Conservation (phyloP, 1,284 basidiomycete genomes). For the Vanrija sp. region DNA sequence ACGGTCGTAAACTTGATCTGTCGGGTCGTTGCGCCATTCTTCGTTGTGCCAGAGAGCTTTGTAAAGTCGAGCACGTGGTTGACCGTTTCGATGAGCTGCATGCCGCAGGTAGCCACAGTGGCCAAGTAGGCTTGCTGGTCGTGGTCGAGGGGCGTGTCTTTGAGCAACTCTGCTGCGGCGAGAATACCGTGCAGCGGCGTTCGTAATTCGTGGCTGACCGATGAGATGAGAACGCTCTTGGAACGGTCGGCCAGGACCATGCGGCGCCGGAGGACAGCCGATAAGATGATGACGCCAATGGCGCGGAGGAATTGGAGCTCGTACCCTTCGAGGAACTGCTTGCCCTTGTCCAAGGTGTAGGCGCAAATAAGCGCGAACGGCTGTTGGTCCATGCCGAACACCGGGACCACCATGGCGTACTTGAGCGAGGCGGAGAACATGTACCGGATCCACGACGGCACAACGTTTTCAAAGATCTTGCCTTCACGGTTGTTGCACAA, state of each 20-base stretch:
- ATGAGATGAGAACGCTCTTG: constrained; percentile 50
- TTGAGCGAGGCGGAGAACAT: constrained; percentile 75
- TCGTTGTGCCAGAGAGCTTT: constrained; percentile 83
- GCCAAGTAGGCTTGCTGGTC: constrained; percentile 80
- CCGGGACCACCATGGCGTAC: constrained; percentile 82
- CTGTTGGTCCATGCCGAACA: constrained; percentile 88
- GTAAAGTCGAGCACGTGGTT: constrained; percentile 97
- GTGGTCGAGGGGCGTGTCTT: constrained; percentile 73
- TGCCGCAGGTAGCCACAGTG: constrained; percentile 51
- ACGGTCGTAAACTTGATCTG: constrained; percentile 67
- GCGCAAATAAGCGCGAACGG: constrained; percentile 90
- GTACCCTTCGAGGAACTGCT: constrained; percentile 82
- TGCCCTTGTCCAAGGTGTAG: constrained; percentile 72
- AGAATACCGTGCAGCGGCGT: constrained; percentile 88
- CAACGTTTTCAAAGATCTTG: constrained; percentile 74
- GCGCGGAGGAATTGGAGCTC: constrained; percentile 88
- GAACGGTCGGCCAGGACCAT: constrained; percentile 89
- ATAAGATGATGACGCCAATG: constrained; percentile 86
- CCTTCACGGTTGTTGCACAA: constrained; percentile 74
- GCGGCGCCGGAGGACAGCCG: constrained; percentile 83
- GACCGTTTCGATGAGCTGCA: constrained; percentile 59
- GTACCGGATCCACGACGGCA: constrained; percentile 69
- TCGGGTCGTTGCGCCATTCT: constrained; percentile 52
- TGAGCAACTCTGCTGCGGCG: constrained; percentile 81
- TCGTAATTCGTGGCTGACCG: constrained; percentile 89